phyloP scores from a whole-genome alignment of 1,139 yeast species.

The Suhomyces taliae region DNA sequence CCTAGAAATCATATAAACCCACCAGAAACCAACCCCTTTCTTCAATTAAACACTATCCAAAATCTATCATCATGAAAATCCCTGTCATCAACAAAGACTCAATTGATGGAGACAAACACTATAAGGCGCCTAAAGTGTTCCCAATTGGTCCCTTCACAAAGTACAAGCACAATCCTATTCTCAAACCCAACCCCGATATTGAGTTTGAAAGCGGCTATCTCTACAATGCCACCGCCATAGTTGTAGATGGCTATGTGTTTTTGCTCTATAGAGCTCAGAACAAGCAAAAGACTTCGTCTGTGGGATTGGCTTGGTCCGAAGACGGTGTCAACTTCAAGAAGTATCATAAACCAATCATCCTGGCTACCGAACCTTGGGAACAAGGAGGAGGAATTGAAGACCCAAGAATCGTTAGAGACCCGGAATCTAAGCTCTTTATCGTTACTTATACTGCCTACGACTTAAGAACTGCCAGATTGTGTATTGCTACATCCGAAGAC shows the following conservation, averaged over 20 bases:
- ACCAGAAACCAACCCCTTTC: no score
- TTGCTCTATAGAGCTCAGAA: conserved; percentile 46
- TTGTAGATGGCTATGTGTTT: conserved; percentile 38
- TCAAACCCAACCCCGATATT: conserved; percentile 38
- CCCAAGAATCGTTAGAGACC: conserved; percentile 45
- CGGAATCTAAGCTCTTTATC: conserved; percentile 34
- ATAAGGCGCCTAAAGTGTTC: conserved; percentile 36
- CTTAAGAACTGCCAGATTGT: conserved; percentile 34
- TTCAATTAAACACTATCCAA: not conserved
- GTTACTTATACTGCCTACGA: conserved; percentile 49
- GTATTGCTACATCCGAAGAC: conserved; percentile 44
- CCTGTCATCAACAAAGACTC: conserved; percentile 32
- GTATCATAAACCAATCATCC: conserved; percentile 34
- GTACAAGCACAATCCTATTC: conserved; percentile 39
- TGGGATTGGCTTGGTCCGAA: conserved; percentile 45
- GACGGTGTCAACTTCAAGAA: conserved; percentile 39
- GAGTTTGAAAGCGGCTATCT: conserved; percentile 44
- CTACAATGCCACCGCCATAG: conserved; percentile 49
- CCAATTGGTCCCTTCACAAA: conserved; percentile 46
- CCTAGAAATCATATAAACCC: no score
- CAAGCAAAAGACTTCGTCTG: conserved; percentile 32
- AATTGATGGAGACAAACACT: conserved; percentile 33
- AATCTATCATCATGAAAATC: conserved; percentile 23
- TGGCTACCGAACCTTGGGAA: conserved; percentile 45
- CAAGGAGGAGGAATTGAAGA: conserved; percentile 47